Evolutionary conservation across 345 rosid species (phyloP).

Genomic region (Gynandropsis gynandra): DNA sequence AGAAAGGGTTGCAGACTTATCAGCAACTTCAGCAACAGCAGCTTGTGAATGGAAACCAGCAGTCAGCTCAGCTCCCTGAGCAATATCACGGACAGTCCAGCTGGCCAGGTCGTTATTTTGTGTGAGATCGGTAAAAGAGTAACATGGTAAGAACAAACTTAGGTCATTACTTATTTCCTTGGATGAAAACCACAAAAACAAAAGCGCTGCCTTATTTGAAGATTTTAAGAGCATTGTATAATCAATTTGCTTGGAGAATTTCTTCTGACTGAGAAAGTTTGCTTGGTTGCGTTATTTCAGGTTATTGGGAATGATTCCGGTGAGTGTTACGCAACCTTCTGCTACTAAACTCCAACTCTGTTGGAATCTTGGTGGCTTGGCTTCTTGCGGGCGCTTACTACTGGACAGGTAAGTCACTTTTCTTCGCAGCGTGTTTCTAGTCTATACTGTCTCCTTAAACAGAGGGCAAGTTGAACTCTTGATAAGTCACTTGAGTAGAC

Average conservation of each 20-base stretch:
- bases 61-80: constrained; percentile 53
- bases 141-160: constrained; percentile 8
- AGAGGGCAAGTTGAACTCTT: no score
- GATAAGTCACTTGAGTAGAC: no score
- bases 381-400: constrained; percentile 57
- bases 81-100: constrained; percentile 75
- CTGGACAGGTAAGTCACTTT: constrained; percentile 47
- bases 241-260: no score
- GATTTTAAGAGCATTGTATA: no score
- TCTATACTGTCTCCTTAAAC: no score
- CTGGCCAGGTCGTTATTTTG: constrained; percentile 68
- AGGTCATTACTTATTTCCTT: no score
- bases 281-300: constrained; percentile 23
- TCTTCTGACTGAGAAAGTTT: no score
- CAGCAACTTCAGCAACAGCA: constrained; percentile 42
- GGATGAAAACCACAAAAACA: not conserved
- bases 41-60: constrained; percentile 45
- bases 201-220: no score
- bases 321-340: constrained; percentile 52
- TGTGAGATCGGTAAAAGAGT: constrained; percentile 57
- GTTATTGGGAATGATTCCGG: constrained; percentile 47
- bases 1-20: constrained; percentile 40
- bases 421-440: constrained; percentile 11
- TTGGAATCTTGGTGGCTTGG: constrained; percentile 71
- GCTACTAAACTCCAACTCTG: constrained; percentile 64